These are phyloP conservation scores for Xylariaceae sp. DNA, from an alignment of 2,329 filamentous ascomycete species.

Conservation along the genomic window DNA sequence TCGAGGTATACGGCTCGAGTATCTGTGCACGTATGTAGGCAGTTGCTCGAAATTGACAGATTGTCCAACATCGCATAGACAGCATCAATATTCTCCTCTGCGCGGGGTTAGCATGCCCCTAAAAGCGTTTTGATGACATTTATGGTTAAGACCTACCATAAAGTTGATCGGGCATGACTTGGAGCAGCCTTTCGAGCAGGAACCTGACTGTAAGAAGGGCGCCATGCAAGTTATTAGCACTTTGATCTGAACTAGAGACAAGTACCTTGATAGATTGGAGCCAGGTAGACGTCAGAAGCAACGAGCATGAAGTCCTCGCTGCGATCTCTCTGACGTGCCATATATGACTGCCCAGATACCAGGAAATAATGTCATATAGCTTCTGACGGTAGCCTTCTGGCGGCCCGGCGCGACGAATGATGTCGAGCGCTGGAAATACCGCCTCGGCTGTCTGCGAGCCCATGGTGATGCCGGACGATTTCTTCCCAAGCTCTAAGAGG, in stretches of 20 bases:
- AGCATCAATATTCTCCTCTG: slow-evolving; percentile 23
- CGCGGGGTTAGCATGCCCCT: slow-evolving; percentile 9
- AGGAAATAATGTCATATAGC: slow-evolving; percentile 55
- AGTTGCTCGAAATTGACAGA: slow-evolving; percentile 18
- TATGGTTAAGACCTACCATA: slow-evolving; percentile 36
- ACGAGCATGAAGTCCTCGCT: slow-evolving; percentile 65
- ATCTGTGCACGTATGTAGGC: slow-evolving; percentile 27
- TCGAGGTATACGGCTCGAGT: slow-evolving; percentile 34
- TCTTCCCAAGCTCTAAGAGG: slow-evolving; percentile 53
- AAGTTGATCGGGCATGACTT: slow-evolving; percentile 43
- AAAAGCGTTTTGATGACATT: background rate
- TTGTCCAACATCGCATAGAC: slow-evolving; percentile 23
- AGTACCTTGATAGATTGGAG: slow-evolving; percentile 38
- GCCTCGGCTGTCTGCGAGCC: slow-evolving; percentile 56
- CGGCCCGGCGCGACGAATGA: slow-evolving; percentile 67
- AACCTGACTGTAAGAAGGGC: slow-evolving; percentile 53
- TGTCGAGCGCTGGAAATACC: slow-evolving; percentile 79
- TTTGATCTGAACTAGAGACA: slow-evolving; percentile 32
- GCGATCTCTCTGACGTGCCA: slow-evolving; percentile 84
- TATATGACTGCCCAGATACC: slow-evolving; percentile 62
- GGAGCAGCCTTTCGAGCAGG: slow-evolving; percentile 50
- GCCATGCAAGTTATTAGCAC: slow-evolving; percentile 56
- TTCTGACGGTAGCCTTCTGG: slow-evolving; percentile 53
- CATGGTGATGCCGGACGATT: slow-evolving; percentile 33
- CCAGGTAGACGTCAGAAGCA: slow-evolving; percentile 52